Evolutionary conservation across 2,329 filamentous ascomycete species (phyloP).

Genomic region (Colletotrichum gigasporum): DNA sequence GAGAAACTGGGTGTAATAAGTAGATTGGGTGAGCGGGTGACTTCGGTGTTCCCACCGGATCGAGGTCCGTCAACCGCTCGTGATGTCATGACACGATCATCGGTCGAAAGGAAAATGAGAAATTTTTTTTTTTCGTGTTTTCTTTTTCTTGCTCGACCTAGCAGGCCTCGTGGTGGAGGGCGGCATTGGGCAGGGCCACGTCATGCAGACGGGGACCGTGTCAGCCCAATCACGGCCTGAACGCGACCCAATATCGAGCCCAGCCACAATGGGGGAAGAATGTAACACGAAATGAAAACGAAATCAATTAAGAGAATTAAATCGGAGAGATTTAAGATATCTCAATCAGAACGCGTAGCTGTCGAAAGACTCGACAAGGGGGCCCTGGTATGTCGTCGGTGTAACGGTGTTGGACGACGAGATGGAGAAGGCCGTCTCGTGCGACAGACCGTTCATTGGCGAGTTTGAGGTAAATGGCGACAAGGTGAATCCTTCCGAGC

Average conservation of each 20-base stretch:
- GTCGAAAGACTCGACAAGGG: slow-evolving; percentile 17
- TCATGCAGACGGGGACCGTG: slow-evolving; percentile 8
- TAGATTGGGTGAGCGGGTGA: not conserved
- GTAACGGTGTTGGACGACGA: slow-evolving; percentile 31
- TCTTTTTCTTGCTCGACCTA: slow-evolving; percentile 3
- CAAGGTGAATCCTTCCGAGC: slow-evolving; percentile 23
- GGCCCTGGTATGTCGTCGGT: slow-evolving; percentile 24
- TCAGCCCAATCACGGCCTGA: slow-evolving; percentile 27
- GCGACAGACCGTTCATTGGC: slow-evolving; percentile 26
- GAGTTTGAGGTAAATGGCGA: slow-evolving; percentile 25
- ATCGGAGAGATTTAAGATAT: not conserved
- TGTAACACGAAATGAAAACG: slow-evolving; percentile 16
- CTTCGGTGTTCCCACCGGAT: slow-evolving; percentile 11
- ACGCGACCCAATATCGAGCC: slow-evolving; percentile 13
- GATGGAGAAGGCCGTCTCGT: slow-evolving; percentile 31
- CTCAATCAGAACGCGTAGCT: slow-evolving; percentile 12
- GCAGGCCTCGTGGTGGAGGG: slow-evolving; percentile 10
- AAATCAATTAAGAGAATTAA: not conserved
- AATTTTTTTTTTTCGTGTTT: not conserved
- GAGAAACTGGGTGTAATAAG: not conserved
- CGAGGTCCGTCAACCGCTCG: slow-evolving; percentile 4
- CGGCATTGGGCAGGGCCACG: slow-evolving; percentile 20
- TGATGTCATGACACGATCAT: slow-evolving; percentile 20
- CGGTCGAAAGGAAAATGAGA: not conserved
- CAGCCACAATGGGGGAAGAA: not conserved